Evolutionary conservation across 83 land plant genomes (phyloP), one percentile per base, ranked within the genome.

Genomic region (Thuja plicata): DNA sequence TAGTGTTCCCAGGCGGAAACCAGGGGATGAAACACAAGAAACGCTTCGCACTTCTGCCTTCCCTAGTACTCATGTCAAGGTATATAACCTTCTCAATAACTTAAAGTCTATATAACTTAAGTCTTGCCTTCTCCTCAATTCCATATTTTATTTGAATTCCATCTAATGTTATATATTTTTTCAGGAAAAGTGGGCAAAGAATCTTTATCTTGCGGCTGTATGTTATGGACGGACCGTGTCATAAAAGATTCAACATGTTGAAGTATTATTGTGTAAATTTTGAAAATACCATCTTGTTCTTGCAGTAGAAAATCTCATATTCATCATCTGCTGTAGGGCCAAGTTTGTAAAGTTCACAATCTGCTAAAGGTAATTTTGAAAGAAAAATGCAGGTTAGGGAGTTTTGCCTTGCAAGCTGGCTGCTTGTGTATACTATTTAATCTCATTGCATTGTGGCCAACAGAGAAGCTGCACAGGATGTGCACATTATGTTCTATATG

Each of bases 41-140:
- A 89, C 90, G 1, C 88, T 87, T 55, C 54, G 90, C 15, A 89
- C 90, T 17, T 79, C 90, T 24, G 88, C 80, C 11, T 89, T 89
- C 40, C 90, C 89, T 17, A 91, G 92, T 46, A 83, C 71, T 78
- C 92, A 91, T 54, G 92, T 91, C n/a, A 91, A 91, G 92, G 92
- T 89, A 2, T n/a, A n/a, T n/a, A n/a, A n/a, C n/a, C n/a, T n/a
- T n/a, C n/a, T n/a, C n/a, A n/a, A n/a, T n/a, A n/a, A n/a, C n/a
- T n/a, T n/a, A n/a, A 76, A 76, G 12, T 32, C 15, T 1, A 12
- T 35, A 38, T 76, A 76, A 76, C 35, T 17, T 12, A 13, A 73
- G 32, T 73, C 35, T 7, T 73, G 77, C 3, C 35, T 73, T 35
- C 12, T 6, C 9, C 30, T 73, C 2, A 10, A 73, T 73, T 32